These are phyloP conservation scores for Aspergillus sp. DNA, from an alignment of 2,329 filamentous ascomycete genomes.

Conservation along the genomic window DNA sequence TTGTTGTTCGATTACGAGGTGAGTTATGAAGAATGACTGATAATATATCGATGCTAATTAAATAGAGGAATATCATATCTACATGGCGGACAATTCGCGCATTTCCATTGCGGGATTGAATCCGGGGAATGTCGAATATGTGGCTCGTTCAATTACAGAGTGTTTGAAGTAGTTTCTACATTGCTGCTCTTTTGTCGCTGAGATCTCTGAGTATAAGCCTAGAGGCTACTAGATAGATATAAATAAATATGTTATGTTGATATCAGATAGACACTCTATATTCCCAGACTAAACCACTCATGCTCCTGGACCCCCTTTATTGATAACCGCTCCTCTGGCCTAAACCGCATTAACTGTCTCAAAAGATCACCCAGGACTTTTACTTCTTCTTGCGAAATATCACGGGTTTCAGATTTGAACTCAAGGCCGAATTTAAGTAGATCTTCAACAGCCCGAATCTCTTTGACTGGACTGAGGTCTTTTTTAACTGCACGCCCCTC, in stretches of 20 bases:
- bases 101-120: slow-evolving; percentile 96
- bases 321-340: background rate
- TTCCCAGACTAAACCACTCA: no score
- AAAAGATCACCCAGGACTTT: background rate
- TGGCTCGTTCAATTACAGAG: slow-evolving; percentile 20
- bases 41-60: slow-evolving; percentile 2
- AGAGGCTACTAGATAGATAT: no score
- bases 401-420: background rate
- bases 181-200: no score
- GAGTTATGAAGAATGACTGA: no score
- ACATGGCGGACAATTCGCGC: slow-evolving; percentile 73
- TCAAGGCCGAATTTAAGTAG: background rate
- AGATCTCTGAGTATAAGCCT: no score
- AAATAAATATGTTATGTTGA: no score
- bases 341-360: slow-evolving; percentile 3
- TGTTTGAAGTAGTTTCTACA: slow-evolving; percentile 2
- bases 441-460: background rate
- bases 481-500: slow-evolving; percentile 8
- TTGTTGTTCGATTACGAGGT: no score
- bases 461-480: background rate
- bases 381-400: background rate
- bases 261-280: no score
- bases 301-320: no score
- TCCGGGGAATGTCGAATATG: slow-evolving; percentile 34
- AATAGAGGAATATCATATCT: slow-evolving; percentile 39